Evolutionary conservation across 1,284 basidiomycete genomes (phyloP).

Genomic region (Moesziomyces antarcticus): DNA sequence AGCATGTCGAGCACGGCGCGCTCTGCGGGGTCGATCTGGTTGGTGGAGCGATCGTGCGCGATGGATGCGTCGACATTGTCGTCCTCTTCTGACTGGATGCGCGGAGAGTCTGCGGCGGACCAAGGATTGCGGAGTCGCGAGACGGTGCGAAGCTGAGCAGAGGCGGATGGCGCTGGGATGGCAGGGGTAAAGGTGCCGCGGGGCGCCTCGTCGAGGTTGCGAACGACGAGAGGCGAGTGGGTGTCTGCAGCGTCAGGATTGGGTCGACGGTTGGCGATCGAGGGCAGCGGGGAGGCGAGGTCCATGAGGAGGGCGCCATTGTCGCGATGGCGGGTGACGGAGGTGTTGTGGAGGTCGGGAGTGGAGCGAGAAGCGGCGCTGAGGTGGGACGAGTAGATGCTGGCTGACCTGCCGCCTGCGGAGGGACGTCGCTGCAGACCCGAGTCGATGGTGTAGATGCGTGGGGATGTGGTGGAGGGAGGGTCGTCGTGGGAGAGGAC

Average conservation of each 20-base stretch:
- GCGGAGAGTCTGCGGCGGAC: slow-evolving; percentile 18
- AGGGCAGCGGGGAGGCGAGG: slow-evolving; percentile 16
- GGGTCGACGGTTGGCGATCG: slow-evolving; percentile 14
- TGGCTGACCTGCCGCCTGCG: slow-evolving; percentile 10
- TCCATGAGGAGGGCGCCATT: slow-evolving; percentile 39
- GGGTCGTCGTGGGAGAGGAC: slow-evolving; percentile 14
- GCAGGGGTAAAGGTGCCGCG: slow-evolving; percentile 44
- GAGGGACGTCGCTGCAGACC: slow-evolving; percentile 29
- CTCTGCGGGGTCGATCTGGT: slow-evolving; percentile 33
- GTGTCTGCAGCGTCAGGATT: background rate
- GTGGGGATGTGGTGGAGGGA: slow-evolving; percentile 13
- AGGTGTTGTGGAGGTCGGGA: slow-evolving; percentile 31
- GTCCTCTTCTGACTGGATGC: slow-evolving; percentile 34
- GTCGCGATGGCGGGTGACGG: slow-evolving; percentile 33
- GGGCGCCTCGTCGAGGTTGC: slow-evolving; percentile 56
- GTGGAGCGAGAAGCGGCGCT: slow-evolving; percentile 42
- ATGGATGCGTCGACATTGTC: slow-evolving; percentile 44
- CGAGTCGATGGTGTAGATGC: slow-evolving; percentile 35
- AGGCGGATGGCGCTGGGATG: slow-evolving; percentile 22
- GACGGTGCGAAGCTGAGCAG: slow-evolving; percentile 13
- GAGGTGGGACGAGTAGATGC: slow-evolving; percentile 44
- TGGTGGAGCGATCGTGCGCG: slow-evolving; percentile 27
- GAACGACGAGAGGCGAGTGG: slow-evolving; percentile 31
- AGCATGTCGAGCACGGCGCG: slow-evolving; percentile 56
- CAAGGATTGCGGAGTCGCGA: slow-evolving; percentile 35